Percentiles rank a stretch among this genome's conserved stretches.
phyloP scores from a whole-genome alignment of 768 basidiomycete species.

The Pleurotus salmoneostramineus region DNA sequence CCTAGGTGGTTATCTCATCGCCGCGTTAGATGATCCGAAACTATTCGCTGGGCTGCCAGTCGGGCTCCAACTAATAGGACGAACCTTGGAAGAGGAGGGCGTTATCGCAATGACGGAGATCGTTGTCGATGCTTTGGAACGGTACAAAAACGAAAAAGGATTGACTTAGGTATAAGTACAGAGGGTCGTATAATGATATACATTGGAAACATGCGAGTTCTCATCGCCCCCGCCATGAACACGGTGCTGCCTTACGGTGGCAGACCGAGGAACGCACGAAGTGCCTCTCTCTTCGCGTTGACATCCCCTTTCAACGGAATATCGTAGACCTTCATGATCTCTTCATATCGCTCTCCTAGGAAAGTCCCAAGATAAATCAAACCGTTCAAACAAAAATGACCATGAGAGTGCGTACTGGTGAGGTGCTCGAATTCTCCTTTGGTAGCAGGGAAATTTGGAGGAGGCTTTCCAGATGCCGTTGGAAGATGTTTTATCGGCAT shows the following conservation, averaged over 20 bases:
- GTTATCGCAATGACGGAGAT: slow-evolving; percentile 68
- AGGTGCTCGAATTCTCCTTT: slow-evolving; percentile 9
- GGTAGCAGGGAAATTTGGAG: slow-evolving; percentile 8
- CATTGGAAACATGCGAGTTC: too few species aligned
- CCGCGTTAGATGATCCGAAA: slow-evolving; percentile 50
- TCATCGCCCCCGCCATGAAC: too few species aligned
- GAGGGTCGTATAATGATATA: too few species aligned
- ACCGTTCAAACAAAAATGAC: not conserved
- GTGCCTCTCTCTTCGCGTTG: slow-evolving; percentile 1
- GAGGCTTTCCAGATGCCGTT: slow-evolving; percentile 2
- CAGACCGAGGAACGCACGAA: slow-evolving; percentile 4
- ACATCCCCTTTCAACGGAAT: slow-evolving; percentile 6
- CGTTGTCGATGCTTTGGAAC: slow-evolving; percentile 49
- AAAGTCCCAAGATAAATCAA: not conserved
- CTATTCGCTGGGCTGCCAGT: slow-evolving; percentile 57
- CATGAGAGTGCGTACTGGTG: not conserved
- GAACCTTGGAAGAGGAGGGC: slow-evolving; percentile 73
- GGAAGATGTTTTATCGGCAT: slow-evolving; percentile 3
- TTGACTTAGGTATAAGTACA: too few species aligned
- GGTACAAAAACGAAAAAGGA: not conserved
- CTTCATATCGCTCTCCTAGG: slow-evolving; percentile 8
- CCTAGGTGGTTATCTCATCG: not conserved
- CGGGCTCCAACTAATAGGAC: slow-evolving; percentile 60
- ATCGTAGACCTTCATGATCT: slow-evolving; percentile 6
- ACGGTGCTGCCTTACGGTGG: not conserved